Conservation (phyloP, 2,329 filamentous ascomycete species). For the Hortaea sp. region DNA sequence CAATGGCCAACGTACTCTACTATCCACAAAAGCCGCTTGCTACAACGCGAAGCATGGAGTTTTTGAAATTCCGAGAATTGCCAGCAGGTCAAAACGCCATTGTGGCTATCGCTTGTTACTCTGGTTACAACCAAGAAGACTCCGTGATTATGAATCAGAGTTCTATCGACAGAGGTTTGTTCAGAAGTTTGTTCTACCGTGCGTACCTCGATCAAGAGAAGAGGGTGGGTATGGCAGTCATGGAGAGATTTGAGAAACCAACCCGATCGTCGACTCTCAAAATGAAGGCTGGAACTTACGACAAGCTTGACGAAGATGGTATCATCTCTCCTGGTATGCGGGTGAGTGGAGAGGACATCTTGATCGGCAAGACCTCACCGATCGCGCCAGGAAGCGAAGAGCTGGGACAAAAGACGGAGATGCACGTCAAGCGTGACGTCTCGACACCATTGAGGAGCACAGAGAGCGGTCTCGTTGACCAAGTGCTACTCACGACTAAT, state of each 20-base stretch:
- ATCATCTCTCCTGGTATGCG: conserved; percentile 88
- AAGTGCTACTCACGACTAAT: conserved; percentile 88
- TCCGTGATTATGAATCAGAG: conserved; percentile 99
- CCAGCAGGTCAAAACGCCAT: conserved; percentile 97
- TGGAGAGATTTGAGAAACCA: conserved; percentile 94
- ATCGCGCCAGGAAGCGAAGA: conserved; percentile 89
- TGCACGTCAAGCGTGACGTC: conserved; percentile 88
- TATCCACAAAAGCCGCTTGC: conserved; percentile 97
- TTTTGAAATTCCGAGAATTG: conserved; percentile 92
- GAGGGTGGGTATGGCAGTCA: conserved; percentile 82
- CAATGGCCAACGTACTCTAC: conserved; percentile 98
- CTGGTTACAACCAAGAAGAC: conserved; percentile 99
- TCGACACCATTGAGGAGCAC: conserved; percentile 91
- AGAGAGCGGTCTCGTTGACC: conserved; percentile 92
- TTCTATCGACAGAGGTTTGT: conserved; percentile 93
- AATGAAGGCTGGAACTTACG: conserved; percentile 59
- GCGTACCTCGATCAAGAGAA: conserved; percentile 97
- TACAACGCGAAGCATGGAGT: conserved; percentile 96
- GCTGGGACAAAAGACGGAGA: conserved; percentile 78
- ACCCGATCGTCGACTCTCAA: conserved; percentile 78
- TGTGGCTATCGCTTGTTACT: conserved; percentile 94
- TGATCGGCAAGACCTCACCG: conserved; percentile 96
- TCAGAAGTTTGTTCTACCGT: conserved; percentile 95
- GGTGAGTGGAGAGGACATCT: conserved; percentile 95
- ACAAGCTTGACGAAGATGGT: conserved; percentile 95